Conservation (phyloP, 345 rosid species). For the Citrus maxima region DNA sequence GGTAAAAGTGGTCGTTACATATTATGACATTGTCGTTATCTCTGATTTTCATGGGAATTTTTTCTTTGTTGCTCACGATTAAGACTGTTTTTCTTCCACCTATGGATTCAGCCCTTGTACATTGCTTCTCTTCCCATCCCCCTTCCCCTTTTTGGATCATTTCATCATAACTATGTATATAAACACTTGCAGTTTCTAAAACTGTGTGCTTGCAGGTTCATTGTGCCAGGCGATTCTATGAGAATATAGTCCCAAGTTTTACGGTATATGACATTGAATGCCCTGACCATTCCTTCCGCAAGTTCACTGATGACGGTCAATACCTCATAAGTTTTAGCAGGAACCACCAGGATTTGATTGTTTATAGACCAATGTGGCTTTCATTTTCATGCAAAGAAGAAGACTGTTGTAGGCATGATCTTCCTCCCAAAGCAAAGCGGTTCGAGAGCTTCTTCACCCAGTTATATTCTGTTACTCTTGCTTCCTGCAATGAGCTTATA, state of each 20-base stretch:
- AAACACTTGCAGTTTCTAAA: background rate
- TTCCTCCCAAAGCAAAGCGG: slow-evolving; percentile 61
- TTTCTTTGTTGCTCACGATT: background rate
- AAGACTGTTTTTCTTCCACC: background rate
- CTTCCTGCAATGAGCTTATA: slow-evolving; percentile 74
- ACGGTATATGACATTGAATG: slow-evolving; percentile 83
- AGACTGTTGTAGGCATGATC: slow-evolving; percentile 42
- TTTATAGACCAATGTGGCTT: slow-evolving; percentile 84
- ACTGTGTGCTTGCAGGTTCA: slow-evolving; percentile 56
- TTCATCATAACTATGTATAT: background rate
- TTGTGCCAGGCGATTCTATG: slow-evolving; percentile 77
- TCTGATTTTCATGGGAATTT: background rate
- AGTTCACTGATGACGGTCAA: slow-evolving; percentile 93
- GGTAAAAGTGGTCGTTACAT: no score
- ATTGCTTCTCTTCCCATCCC: background rate
- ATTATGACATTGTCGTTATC: background rate
- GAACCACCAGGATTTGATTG: slow-evolving; percentile 79
- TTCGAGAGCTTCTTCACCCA: slow-evolving; percentile 90
- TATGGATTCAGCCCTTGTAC: background rate
- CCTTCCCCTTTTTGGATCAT: background rate
- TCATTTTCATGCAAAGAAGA: slow-evolving; percentile 63
- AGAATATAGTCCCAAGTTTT: slow-evolving; percentile 81
- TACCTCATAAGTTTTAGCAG: slow-evolving; percentile 89
- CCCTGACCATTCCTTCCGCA: slow-evolving; percentile 88
- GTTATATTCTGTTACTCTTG: slow-evolving; percentile 66